These are phyloP conservation scores for Yamadazyma takamatsuzukensis DNA, from an alignment of 805 yeast species.

Conservation along the genomic window DNA sequence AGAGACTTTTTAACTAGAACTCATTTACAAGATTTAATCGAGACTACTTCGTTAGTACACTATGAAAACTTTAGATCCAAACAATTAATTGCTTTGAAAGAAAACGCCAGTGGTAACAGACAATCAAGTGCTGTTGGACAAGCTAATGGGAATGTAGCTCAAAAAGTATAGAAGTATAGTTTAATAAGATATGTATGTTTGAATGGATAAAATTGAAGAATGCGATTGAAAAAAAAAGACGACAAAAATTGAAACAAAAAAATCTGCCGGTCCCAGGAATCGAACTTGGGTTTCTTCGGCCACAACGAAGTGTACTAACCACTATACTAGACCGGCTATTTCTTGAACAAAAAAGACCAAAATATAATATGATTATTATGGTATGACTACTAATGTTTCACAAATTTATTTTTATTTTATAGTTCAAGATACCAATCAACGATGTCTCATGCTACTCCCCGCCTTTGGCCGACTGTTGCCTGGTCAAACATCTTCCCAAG, in stretches of 20 bases:
- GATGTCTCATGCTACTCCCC: too few species aligned
- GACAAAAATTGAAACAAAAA: constrained; percentile 6
- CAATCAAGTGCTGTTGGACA: constrained; percentile 15
- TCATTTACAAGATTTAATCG: constrained; percentile 93
- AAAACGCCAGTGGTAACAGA: constrained; percentile 57
- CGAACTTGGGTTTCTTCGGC: constrained; percentile 48
- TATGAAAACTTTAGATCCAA: constrained; percentile 92
- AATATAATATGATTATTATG: too few species aligned
- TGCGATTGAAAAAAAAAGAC: too few species aligned
- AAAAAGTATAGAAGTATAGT: constrained; percentile 7
- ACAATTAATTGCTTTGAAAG: constrained; percentile 91
- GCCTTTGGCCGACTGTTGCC: too few species aligned
- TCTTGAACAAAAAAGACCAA: too few species aligned
- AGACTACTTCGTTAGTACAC: constrained; percentile 81
- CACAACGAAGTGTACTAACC: constrained; percentile 47
- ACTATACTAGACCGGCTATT: constrained; percentile 37
- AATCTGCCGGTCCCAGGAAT: constrained; percentile 45
- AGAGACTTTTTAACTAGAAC: constrained; percentile 94
- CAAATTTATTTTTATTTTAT: neutral
- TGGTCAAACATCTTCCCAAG: too few species aligned
- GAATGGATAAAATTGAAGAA: too few species aligned
- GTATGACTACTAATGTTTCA: neutral
- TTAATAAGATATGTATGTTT: constrained; percentile 1
- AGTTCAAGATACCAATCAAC: too few species aligned
- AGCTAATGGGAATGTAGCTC: constrained; percentile 4